Base-by-base conservation (phyloP, 1,284 basidiomycete genomes). In the Ustilago crameri region DNA sequence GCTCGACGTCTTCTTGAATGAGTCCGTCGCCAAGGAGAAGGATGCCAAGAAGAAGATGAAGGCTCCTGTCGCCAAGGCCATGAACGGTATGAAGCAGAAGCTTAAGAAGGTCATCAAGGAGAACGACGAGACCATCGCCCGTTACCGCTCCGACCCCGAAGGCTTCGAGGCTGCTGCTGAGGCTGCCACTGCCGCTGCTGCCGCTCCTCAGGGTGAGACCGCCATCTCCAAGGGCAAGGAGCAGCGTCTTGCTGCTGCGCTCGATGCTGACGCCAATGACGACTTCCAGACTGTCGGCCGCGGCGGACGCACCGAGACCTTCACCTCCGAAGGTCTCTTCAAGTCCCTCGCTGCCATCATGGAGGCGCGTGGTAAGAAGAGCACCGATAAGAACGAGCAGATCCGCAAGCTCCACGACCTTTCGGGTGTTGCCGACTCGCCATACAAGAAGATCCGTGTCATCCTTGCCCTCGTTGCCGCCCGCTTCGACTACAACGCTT, bases 31-130 rank as follows among this genome's bases (percentile, higher is more conserved):
- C 23, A 91, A 91, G 82, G 93, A 82, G 55, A 78, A 82, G 71
- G 71, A 94, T 84, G 95, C 95, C 88, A 74, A 68, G 85, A 97
- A 97, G 86, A 98, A 98, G 87, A 93, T 96, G 91, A 95, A 95
- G 78, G 92, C 93, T 1, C 91, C 89, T 70, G 95, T 95, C 82
- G 92, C 93, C 47, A 94, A 93, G 83, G 94, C 94, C 1, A 87
- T 98, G 78, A 98, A 94, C 74, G 91, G 91, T 24, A 93, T 97
- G 90, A 97, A 95, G 86, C 95, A 98, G 85, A 98, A 95, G 84
- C 87, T 98, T 67, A 95, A 92, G 85, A 98, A 95, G 86, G 88
- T 91, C 30, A 82, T 87, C 64, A 96, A 95, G 85, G 96, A 98
- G 83, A 89, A 93, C 82, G 96, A 98, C 85, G 85, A 85, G 37